Evolutionary conservation across 805 yeast genomes (phyloP).

Genomic region (Debaryomyces prosopidis): DNA sequence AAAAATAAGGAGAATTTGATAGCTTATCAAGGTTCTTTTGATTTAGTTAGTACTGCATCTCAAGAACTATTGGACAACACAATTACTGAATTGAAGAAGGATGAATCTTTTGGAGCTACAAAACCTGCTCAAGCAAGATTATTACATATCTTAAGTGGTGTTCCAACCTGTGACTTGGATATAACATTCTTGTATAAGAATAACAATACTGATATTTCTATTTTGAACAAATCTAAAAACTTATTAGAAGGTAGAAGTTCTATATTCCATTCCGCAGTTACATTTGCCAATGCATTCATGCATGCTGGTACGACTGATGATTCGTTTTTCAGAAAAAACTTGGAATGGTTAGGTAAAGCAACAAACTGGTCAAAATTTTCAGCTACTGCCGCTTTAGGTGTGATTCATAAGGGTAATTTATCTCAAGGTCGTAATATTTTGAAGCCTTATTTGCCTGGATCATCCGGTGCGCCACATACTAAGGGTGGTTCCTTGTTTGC

Average conservation of each 20-base stretch:
- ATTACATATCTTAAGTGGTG: conserved; percentile 77
- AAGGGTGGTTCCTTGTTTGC: conserved; percentile 96
- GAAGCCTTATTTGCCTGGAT: conserved; percentile 88
- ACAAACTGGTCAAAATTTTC: conserved; percentile 97
- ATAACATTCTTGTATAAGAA: conserved; percentile 84
- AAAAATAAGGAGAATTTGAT: conserved; percentile 51
- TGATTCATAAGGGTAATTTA: conserved; percentile 91
- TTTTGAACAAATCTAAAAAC: conserved; percentile 78
- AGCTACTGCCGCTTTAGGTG: conserved; percentile 97
- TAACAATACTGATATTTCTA: conserved; percentile 81
- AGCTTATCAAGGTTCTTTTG: conserved; percentile 94
- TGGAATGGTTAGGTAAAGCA: conserved; percentile 97
- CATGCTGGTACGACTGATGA: conserved; percentile 97
- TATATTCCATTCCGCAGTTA: conserved; percentile 92
- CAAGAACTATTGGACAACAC: conserved; percentile 77
- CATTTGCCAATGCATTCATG: conserved; percentile 91
- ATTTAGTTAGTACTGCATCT: conserved; percentile 85
- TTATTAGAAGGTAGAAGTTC: conserved; percentile 89
- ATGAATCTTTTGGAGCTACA: conserved; percentile 23
- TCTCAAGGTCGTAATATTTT: conserved; percentile 85
- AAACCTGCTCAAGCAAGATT: conserved; percentile 43
- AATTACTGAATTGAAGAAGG: conserved; percentile 38
- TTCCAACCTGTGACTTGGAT: conserved; percentile 91
- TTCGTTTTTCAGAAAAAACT: conserved; percentile 82
- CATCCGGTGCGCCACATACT: conserved; percentile 77